Conservation (phyloP, 1,284 basidiomycete species). For the Trametes versicolor region DNA sequence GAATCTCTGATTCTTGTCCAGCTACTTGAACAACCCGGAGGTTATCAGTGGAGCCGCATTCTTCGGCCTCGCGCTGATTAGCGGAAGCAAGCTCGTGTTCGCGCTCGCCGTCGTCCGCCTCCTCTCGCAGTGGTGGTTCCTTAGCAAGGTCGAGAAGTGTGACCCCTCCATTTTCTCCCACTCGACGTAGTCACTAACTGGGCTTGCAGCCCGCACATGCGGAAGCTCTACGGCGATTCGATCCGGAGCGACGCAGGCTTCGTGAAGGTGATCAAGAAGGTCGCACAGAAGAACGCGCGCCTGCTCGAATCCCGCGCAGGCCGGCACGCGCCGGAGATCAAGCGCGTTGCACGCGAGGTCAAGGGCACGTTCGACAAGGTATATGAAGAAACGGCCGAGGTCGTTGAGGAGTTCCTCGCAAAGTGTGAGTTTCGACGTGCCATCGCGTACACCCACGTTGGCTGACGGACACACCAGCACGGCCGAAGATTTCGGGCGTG, state of each 20-base stretch:
- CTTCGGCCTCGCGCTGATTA: conserved; percentile 93
- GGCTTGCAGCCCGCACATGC: conserved; percentile 90
- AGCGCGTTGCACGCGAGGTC: conserved; percentile 87
- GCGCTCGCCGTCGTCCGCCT: conserved; percentile 87
- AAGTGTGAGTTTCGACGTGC: conserved; percentile 69
- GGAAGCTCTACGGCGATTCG: conserved; percentile 92
- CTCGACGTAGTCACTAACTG: conserved; percentile 12
- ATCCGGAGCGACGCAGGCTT: conserved; percentile 95
- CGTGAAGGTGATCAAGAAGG: conserved; percentile 94
- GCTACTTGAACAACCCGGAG: conserved; percentile 96
- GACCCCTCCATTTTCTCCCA: conserved; percentile 41
- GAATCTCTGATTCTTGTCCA: conserved; percentile 35
- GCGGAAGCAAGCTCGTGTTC: conserved; percentile 88
- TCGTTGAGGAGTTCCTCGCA: conserved; percentile 91
- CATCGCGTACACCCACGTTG: not conserved
- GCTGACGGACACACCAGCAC: conserved; percentile 48
- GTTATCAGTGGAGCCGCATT: conserved; percentile 96
- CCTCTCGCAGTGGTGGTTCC: conserved; percentile 92
- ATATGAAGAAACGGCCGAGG: conserved; percentile 90
- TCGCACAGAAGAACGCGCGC: conserved; percentile 84
- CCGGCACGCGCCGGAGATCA: conserved; percentile 78
- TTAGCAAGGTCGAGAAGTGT: conserved; percentile 88
- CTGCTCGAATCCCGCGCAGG: conserved; percentile 75
- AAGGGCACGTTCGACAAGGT: conserved; percentile 95
- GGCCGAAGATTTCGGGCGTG: conserved; percentile 78